Evolutionary conservation across 495 filamentous ascomycete genomes (phyloP).

Genomic region (Immersiella caudata): DNA sequence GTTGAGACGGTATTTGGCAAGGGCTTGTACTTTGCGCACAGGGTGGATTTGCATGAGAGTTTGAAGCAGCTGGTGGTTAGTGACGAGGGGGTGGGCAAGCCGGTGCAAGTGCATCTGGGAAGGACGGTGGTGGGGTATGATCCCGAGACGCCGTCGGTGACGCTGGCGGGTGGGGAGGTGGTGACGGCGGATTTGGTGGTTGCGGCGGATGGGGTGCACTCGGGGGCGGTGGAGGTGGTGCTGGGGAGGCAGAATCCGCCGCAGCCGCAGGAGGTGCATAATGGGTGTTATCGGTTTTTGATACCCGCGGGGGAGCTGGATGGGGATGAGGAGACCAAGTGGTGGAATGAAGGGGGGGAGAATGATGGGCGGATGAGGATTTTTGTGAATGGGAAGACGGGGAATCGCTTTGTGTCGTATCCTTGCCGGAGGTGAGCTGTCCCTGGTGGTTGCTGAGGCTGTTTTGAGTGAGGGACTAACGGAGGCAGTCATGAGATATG

Average conservation of each 20-base stretch:
- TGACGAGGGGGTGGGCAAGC: constrained; percentile 37
- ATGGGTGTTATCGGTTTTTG: constrained; percentile 50
- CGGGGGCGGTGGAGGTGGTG: constrained; percentile 32
- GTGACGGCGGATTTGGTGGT: constrained; percentile 50
- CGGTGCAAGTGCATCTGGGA: constrained; percentile 39
- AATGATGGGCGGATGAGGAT: constrained; percentile 36
- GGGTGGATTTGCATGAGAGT: constrained; percentile 49
- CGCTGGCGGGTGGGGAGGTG: constrained; percentile 39
- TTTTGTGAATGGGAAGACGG: constrained; percentile 30
- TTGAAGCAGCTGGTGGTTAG: constrained; percentile 45
- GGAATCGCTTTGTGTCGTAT: constrained; percentile 47
- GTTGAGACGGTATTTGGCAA: constrained; percentile 23
- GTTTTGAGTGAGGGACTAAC: constrained; percentile 3
- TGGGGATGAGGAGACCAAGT: constrained; percentile 37
- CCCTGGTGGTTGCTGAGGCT: background rate
- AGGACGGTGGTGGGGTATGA: constrained; percentile 38
- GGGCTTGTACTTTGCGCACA: constrained; percentile 31
- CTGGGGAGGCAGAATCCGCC: constrained; percentile 31
- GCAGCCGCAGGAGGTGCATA: constrained; percentile 36
- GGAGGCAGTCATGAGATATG: constrained; percentile 40
- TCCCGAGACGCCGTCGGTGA: constrained; percentile 43
- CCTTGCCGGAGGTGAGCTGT: constrained; percentile 43
- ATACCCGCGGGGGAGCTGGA: constrained; percentile 42
- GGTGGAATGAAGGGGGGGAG: constrained; percentile 39
- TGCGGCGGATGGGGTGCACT: constrained; percentile 56